phyloP scores from a whole-genome alignment of 2,329 filamentous ascomycete species.

The Colletotrichum kahawae region DNA sequence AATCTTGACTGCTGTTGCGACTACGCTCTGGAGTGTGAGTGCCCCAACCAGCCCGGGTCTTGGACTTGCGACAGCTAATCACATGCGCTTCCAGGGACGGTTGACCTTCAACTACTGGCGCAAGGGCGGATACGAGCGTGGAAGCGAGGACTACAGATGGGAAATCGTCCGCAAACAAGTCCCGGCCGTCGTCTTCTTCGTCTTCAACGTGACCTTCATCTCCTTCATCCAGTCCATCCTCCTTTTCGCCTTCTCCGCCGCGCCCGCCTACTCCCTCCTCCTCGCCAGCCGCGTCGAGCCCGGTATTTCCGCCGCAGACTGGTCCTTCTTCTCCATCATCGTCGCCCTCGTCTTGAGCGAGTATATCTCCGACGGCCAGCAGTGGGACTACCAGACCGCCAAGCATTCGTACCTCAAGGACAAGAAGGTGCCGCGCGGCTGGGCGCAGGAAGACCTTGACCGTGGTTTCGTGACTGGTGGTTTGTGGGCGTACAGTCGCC shows the following conservation, averaged over 20 bases:
- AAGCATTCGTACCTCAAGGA: constrained; percentile 78
- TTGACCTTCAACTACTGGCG: constrained; percentile 98
- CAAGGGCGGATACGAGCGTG: constrained; percentile 86
- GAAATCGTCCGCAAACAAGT: constrained; percentile 72
- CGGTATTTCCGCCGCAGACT: constrained; percentile 48
- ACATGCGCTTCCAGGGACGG: constrained; percentile 57
- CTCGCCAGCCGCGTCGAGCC: constrained; percentile 70
- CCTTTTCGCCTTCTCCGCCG: constrained; percentile 75
- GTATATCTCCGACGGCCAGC: constrained; percentile 87
- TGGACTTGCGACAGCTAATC: constrained; percentile 24
- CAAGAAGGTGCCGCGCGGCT: constrained; percentile 71
- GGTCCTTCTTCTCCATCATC: constrained; percentile 50
- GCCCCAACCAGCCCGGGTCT: not conserved
- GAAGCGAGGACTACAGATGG: constrained; percentile 97
- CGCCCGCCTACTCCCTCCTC: constrained; percentile 83
- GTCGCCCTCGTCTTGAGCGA: constrained; percentile 66
- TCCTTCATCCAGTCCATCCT: constrained; percentile 82
- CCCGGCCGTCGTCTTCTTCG: constrained; percentile 70
- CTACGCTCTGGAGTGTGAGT: constrained; percentile 77
- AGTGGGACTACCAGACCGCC: constrained; percentile 87
- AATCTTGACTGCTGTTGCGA: constrained; percentile 74
- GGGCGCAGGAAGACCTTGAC: constrained; percentile 77
- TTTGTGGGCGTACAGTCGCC: constrained; percentile 85
- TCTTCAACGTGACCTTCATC: constrained; percentile 92
- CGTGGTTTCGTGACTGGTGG: constrained; percentile 87